Evolutionary conservation across 2,329 filamentous ascomycete species (phyloP).

Genomic region (Boeremia exigua): DNA sequence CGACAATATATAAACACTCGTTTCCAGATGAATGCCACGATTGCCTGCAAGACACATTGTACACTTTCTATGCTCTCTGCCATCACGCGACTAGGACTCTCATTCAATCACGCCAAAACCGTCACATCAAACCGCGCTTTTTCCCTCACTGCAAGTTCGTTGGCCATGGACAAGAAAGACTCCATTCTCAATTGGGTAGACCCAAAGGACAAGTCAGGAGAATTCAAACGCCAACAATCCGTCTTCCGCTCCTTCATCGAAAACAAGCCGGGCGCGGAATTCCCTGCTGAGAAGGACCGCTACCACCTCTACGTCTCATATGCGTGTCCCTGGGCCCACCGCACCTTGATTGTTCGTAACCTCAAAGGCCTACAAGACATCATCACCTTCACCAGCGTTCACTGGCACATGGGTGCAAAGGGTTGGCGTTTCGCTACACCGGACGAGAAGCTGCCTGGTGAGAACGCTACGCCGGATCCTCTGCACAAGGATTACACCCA

Average conservation of each 20-base stretch:
- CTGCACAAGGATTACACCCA: constrained; percentile 72
- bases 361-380: constrained; percentile 92
- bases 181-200: constrained; percentile 83
- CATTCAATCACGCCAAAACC: constrained; percentile 20
- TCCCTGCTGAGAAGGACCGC: constrained; percentile 82
- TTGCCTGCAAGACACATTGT: neutral
- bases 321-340: constrained; percentile 92
- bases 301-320: constrained; percentile 97
- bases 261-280: constrained; percentile 72
- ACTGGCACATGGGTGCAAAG: constrained; percentile 82
- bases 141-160: constrained; percentile 16
- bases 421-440: constrained; percentile 83
- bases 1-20: constrained; percentile 25
- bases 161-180: constrained; percentile 34
- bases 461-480: constrained; percentile 66
- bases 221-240: constrained; percentile 89
- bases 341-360: constrained; percentile 84
- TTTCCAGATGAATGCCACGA: neutral
- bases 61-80: constrained; percentile 27
- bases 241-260: constrained; percentile 84
- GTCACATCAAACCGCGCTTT: constrained; percentile 14
- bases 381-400: constrained; percentile 79
- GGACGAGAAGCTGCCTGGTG: constrained; percentile 65
- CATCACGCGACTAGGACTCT: constrained; percentile 20
- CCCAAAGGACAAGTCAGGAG: constrained; percentile 77